phyloP scores from a whole-genome alignment of 345 rosid species.

The Excoecaria agallocha region DNA sequence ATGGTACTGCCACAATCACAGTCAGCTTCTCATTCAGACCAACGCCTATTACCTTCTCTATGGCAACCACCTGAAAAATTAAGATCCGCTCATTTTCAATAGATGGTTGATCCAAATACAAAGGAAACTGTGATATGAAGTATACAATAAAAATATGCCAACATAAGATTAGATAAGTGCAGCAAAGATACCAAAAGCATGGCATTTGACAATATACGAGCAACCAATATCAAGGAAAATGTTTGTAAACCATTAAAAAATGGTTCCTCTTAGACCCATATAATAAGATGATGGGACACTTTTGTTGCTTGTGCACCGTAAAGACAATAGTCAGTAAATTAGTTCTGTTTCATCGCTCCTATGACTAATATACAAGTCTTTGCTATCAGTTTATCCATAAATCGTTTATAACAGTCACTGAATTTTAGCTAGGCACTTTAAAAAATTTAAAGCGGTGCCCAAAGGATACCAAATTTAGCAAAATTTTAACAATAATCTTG shows the following conservation, averaged over 20 bases:
- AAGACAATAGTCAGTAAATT: neutral
- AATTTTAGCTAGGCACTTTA: neutral
- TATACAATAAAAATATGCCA: neutral
- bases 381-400: too few species aligned
- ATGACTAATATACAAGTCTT: neutral
- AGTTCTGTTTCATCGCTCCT: neutral
- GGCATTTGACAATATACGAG: neutral
- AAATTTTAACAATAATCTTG: neutral
- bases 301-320: neutral
- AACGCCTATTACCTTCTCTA: conserved; percentile 70
- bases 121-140: neutral
- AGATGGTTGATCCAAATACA: neutral
- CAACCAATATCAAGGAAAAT: neutral
- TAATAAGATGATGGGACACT: neutral
- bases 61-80: conserved; percentile 55
- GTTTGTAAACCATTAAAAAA: too few species aligned
- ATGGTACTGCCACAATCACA: conserved; percentile 89
- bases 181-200: neutral
- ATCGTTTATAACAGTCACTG: too few species aligned
- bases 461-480: neutral
- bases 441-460: neutral
- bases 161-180: neutral
- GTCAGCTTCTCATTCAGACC: conserved; percentile 87
- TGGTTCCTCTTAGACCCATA: neutral
- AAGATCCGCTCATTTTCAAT: neutral